phyloP scores from a whole-genome alignment of 306 rosid genomes.

The Leucaena leucocephala region DNA sequence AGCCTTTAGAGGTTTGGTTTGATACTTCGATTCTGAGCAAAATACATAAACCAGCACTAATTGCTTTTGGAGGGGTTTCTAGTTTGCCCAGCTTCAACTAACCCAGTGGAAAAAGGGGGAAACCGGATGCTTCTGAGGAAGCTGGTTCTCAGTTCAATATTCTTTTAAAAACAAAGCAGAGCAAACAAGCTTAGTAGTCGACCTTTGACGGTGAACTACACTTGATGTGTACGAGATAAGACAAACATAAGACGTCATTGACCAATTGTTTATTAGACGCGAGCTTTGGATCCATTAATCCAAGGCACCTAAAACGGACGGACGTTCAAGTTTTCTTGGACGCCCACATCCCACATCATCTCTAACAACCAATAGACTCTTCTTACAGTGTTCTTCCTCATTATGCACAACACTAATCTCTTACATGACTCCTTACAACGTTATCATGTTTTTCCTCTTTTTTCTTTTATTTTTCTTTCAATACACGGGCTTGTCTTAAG shows the following conservation, averaged over 20 bases:
- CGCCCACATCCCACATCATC: conserved; percentile 15
- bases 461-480: not conserved
- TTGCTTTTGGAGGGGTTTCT: not conserved
- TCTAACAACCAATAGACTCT: not conserved
- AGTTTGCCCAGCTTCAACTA: not conserved
- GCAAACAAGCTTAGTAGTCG: not conserved
- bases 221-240: conserved; percentile 19
- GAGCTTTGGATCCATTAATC: conserved; percentile 14
- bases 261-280: conserved; percentile 42
- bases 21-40: not conserved
- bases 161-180: not conserved
- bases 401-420: conserved; percentile 25
- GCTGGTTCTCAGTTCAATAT: not conserved
- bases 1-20: not conserved
- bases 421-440: not conserved
- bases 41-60: not conserved
- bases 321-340: conserved; percentile 30
- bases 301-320: conserved; percentile 26
- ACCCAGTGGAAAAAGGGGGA: not conserved
- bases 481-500: conserved; percentile 24
- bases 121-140: not conserved
- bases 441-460: not conserved
- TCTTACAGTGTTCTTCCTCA: conserved; percentile 17
- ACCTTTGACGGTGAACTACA: not conserved
- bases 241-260: conserved; percentile 41